A percentile compares a stretch with the other conserved stretches of the same genome.
Evolutionary conservation across 257 asterid species (phyloP).

Genomic region (Forsythia suspensa): DNA sequence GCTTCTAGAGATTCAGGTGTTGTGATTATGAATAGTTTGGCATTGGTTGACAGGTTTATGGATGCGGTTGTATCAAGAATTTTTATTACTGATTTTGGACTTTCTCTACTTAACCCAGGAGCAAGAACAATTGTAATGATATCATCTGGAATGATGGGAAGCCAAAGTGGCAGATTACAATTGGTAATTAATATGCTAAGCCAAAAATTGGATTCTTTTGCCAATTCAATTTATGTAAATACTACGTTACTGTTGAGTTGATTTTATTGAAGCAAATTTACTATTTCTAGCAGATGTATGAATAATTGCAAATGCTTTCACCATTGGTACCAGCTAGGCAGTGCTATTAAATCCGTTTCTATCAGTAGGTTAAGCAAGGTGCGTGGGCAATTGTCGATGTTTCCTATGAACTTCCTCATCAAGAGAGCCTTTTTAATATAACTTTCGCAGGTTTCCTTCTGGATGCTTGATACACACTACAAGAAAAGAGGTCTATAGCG

Average conservation of each 20-base stretch:
- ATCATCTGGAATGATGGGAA: conserved; percentile 71
- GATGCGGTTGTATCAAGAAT: conserved; percentile 52
- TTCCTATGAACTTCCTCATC: conserved; percentile 70
- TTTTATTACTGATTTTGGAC: background rate
- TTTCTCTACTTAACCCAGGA: conserved; percentile 26
- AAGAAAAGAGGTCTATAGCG: too few species aligned
- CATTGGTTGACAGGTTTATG: conserved; percentile 31
- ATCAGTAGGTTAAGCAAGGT: conserved; percentile 80
- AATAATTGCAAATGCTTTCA: conserved; percentile 78
- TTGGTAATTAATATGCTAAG: conserved; percentile 45
- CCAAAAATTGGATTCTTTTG: background rate
- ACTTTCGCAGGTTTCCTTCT: conserved; percentile 71
- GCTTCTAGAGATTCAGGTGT: conserved; percentile 80
- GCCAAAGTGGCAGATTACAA: conserved; percentile 66
- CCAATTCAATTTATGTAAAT: background rate
- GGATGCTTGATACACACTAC: conserved; percentile 71
- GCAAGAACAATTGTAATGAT: conserved; percentile 77
- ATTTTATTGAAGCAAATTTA: background rate
- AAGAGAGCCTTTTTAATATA: conserved; percentile 50
- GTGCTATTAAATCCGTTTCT: conserved; percentile 63
- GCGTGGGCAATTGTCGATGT: conserved; percentile 87
- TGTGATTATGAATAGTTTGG: conserved; percentile 58
- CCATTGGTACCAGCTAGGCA: conserved; percentile 73
- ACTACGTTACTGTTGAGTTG: too few species aligned
- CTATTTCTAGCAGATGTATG: conserved; percentile 63